Evolutionary conservation across 495 filamentous ascomycete genomes (phyloP).

Genomic region (Talaromyces adpressus): DNA sequence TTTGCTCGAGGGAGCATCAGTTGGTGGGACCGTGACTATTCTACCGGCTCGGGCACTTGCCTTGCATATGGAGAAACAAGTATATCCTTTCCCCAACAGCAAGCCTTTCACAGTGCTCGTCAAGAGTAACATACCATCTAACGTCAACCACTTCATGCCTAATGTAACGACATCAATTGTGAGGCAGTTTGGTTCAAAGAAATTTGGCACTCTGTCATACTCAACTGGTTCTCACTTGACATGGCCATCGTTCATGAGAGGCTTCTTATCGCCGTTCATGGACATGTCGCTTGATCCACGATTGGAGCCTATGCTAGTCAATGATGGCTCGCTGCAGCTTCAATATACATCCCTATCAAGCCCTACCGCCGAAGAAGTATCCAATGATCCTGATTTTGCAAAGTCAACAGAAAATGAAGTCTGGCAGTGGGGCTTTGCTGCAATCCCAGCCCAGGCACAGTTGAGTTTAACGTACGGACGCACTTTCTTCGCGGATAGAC

Average conservation of each 20-base stretch:
- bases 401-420: constrained; percentile 19
- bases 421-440: constrained; percentile 24
- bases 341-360: constrained; percentile 26
- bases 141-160: constrained; percentile 21
- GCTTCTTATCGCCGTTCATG: constrained; percentile 17
- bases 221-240: background rate
- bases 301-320: constrained; percentile 15
- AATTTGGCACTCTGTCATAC: constrained; percentile 1
- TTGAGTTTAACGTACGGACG: constrained; percentile 30
- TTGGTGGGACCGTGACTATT: constrained; percentile 17
- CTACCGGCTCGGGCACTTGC: constrained; percentile 26
- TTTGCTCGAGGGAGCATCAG: constrained; percentile 22
- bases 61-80: constrained; percentile 21
- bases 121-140: constrained; percentile 21
- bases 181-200: background rate
- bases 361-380: constrained; percentile 17
- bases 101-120: constrained; percentile 28
- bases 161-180: background rate
- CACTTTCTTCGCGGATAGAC: constrained; percentile 35
- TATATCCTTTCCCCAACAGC: constrained; percentile 25
- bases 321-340: constrained; percentile 25
- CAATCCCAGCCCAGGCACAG: constrained; percentile 20
- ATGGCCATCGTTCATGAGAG: constrained; percentile 24
- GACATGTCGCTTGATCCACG: constrained; percentile 19
- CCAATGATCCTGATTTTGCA: constrained; percentile 17